phyloP scores from a whole-genome alignment of 805 yeast genomes.

The Yarrowia bubula region DNA sequence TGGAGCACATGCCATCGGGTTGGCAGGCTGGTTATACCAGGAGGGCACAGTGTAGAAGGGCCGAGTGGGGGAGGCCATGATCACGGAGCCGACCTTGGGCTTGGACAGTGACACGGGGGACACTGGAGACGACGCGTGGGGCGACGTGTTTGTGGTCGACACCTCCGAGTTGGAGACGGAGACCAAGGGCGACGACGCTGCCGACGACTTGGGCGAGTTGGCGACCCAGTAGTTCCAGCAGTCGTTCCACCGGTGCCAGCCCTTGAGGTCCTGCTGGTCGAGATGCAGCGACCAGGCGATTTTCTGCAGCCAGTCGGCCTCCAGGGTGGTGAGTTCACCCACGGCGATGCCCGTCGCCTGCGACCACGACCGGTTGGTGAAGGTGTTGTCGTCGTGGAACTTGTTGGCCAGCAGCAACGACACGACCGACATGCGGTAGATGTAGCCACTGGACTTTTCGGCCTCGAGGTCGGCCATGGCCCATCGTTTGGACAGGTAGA shows the following conservation, averaged over 20 bases:
- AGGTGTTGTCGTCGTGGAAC: slow-evolving; percentile 94
- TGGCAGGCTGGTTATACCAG: slow-evolving; percentile 32
- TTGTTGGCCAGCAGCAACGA: slow-evolving; percentile 85
- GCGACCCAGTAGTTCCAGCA: slow-evolving; percentile 35
- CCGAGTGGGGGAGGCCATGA: slow-evolving; percentile 26
- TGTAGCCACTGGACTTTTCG: slow-evolving; percentile 35
- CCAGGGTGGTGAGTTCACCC: slow-evolving; percentile 58
- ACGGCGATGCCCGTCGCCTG: slow-evolving; percentile 86
- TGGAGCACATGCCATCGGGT: not conserved
- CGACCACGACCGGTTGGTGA: slow-evolving; percentile 92
- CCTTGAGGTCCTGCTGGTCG: slow-evolving; percentile 37
- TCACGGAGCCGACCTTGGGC: slow-evolving; percentile 8
- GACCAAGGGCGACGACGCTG: slow-evolving; percentile 13
- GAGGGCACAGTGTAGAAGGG: slow-evolving; percentile 34
- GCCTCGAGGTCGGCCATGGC: slow-evolving; percentile 42
- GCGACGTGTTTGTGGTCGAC: slow-evolving; percentile 18
- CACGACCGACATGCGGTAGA: slow-evolving; percentile 57
- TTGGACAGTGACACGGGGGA: slow-evolving; percentile 25
- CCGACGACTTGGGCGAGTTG: slow-evolving; percentile 25
- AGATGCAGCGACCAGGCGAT: slow-evolving; percentile 60
- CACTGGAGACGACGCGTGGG: slow-evolving; percentile 15
- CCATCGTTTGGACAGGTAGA: slow-evolving; percentile 67
- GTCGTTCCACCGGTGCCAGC: slow-evolving; percentile 40
- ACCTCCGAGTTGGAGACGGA: not conserved
- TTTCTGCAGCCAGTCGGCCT: slow-evolving; percentile 64